Base-by-base conservation (phyloP, 768 basidiomycete genomes). In the Trametes gibbosa region DNA sequence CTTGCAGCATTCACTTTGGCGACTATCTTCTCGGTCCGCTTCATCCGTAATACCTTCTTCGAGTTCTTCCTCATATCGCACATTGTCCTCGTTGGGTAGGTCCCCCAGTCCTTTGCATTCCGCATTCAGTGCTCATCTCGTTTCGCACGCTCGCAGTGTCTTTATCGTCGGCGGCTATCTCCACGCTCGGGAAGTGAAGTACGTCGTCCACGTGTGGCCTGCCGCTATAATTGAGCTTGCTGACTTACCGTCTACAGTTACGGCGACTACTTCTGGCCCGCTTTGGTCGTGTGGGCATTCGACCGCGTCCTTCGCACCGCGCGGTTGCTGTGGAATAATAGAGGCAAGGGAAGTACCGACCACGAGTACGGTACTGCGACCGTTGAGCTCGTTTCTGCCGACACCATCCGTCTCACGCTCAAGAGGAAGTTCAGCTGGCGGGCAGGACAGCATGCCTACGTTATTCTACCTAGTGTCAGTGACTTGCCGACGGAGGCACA, bases 361-460 rank as follows among this genome's bases (percentile, higher is more conserved):
- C 57, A 63, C 17, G 62, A 62, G 21, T 49, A 50, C 56, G 56
- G 51, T 12, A 58, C 56, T 5, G 78, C 73, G 50, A 72, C 62
- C 34, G 70, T 79, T 35, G 76, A 81, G 64, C 71, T 78, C n/a
- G 65, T 80, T 32, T 73, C 76, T 53, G 64, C 71, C 39, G 77
- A 81, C 65, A 79, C 79, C n/a, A 67, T 79, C 34, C 76, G 77
- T 34, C 67, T 81, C 53, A 77, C 77, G 3, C 64, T 79, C n/a
- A 67, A 66, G 19, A 76, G 78, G 39, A 68, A 68, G 40, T 71
- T 80, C 50, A 66, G 74, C 70, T 81, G 80, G 79, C 73, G 59
- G 12, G 72, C 79, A 14, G 80, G 80, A n/a, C 80, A 81, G 65
- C 79, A 80, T 58, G 78, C 77, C 35, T 81, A 79, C 65, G 66